Percentiles rank a stretch among this genome's conserved stretches.
phyloP scores from a whole-genome alignment of 2,329 filamentous ascomycete genomes.

The Whalleya microplaca region DNA sequence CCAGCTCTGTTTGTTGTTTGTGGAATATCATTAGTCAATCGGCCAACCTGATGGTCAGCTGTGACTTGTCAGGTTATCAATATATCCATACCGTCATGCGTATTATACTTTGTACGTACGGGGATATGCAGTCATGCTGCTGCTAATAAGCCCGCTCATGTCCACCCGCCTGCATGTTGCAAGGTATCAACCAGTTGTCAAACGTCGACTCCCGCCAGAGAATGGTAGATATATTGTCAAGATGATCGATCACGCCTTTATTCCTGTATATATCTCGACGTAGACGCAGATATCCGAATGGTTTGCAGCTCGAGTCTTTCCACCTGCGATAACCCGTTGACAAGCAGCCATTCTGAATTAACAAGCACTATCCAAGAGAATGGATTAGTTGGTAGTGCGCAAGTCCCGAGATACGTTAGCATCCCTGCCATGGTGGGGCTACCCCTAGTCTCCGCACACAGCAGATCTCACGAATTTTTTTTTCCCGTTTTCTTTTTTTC shows the following conservation, averaged over 20 bases:
- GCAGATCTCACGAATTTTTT: constrained; percentile 22
- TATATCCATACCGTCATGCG: not conserved
- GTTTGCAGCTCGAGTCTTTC: not conserved
- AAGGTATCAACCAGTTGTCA: not conserved
- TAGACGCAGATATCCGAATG: not conserved
- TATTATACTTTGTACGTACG: not conserved
- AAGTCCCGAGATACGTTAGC: constrained; percentile 21
- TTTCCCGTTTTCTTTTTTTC: constrained; percentile 14
- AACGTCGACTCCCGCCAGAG: no score
- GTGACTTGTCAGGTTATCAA: not conserved
- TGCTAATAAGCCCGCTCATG: not conserved
- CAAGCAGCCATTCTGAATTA: not conserved
- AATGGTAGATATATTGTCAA: no score
- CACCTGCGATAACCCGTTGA: not conserved
- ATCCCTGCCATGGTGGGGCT: constrained; percentile 17
- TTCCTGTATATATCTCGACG: not conserved
- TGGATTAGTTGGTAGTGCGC: constrained; percentile 7
- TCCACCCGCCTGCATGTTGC: not conserved
- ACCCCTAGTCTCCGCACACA: constrained; percentile 26
- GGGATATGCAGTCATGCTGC: not conserved
- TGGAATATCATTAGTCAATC: no score
- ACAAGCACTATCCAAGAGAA: not conserved
- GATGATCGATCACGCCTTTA: not conserved
- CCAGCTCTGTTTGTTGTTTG: no score
- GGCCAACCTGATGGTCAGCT: not conserved